phyloP scores from a whole-genome alignment of 495 filamentous ascomycete genomes.

The Xylaria cubensis region DNA sequence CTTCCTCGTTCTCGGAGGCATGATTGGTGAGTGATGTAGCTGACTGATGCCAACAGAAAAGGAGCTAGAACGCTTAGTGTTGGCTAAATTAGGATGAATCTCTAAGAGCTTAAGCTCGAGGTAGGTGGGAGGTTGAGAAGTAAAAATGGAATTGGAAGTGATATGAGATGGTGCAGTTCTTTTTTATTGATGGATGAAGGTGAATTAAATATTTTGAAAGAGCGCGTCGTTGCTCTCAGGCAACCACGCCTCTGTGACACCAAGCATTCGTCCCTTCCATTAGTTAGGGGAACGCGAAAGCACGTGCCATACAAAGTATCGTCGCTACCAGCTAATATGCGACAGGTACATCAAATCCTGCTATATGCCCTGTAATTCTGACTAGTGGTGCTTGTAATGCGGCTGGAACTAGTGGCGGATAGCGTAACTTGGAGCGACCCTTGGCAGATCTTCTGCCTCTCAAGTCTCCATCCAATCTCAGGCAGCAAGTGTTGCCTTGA shows the following conservation, averaged over 20 bases:
- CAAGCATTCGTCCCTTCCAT: not conserved
- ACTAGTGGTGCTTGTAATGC: not conserved
- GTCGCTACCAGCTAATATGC: not conserved
- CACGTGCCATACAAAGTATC: constrained; percentile 24
- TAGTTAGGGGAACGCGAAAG: constrained; percentile 19
- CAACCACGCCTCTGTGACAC: constrained; percentile 4
- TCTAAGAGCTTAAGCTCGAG: not conserved
- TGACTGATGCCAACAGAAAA: not conserved
- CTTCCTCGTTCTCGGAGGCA: constrained; percentile 29
- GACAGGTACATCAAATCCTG: not conserved
- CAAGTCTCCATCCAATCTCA: not conserved
- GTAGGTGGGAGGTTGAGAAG: not conserved
- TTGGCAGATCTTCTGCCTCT: constrained; percentile 15
- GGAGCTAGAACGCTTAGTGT: not conserved
- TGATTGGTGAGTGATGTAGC: not conserved
- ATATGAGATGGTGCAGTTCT: constrained; percentile 1
- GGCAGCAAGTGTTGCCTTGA: constrained; percentile 27
- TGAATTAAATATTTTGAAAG: constrained; percentile 22
- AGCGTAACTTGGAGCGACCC: not conserved
- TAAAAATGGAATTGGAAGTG: not conserved
- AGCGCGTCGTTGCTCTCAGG: constrained; percentile 22
- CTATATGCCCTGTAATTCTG: not conserved
- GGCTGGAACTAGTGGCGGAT: constrained; percentile 17
- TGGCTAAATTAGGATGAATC: not conserved
- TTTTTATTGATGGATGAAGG: not conserved